Conservation (phyloP, 2,329 filamentous ascomycete species). For the Didymella pinodella region DNA sequence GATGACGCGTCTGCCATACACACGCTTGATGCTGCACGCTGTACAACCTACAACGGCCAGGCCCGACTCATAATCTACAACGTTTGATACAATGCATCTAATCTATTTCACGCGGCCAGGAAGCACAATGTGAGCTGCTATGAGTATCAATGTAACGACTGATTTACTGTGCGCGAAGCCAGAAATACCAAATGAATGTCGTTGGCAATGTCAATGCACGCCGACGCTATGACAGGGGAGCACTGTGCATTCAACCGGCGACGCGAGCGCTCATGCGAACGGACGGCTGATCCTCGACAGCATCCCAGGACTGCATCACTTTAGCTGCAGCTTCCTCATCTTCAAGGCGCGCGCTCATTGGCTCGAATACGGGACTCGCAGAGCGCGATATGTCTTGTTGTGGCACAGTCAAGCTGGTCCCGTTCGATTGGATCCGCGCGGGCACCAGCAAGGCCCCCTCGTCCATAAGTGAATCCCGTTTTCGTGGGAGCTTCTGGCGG, state of each 20-base stretch:
- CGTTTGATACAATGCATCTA: background rate
- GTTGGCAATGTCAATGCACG: background rate
- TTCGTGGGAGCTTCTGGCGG: conserved; percentile 53
- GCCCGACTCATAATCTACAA: background rate
- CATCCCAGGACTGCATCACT: conserved; percentile 30
- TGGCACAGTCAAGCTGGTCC: conserved; percentile 41
- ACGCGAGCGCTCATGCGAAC: conserved; percentile 46
- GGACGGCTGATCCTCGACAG: conserved; percentile 42
- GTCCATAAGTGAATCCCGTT: conserved; percentile 47
- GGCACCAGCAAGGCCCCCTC: conserved; percentile 32
- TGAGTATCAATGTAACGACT: background rate
- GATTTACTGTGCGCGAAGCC: background rate
- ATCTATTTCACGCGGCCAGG: background rate
- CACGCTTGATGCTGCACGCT: background rate
- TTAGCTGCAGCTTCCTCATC: conserved; percentile 33
- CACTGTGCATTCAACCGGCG: conserved; percentile 16
- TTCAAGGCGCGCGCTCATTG: conserved; percentile 47
- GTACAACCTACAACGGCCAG: background rate
- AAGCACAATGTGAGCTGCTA: conserved; percentile 1
- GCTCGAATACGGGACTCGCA: conserved; percentile 44
- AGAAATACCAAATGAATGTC: conserved; percentile 2
- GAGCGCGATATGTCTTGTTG: conserved; percentile 43
- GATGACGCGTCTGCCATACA: background rate
- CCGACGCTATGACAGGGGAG: background rate
- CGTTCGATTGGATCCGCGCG: conserved; percentile 30